phyloP scores from a whole-genome alignment of 139 green algal genomes.

The Ulvella scutata region DNA sequence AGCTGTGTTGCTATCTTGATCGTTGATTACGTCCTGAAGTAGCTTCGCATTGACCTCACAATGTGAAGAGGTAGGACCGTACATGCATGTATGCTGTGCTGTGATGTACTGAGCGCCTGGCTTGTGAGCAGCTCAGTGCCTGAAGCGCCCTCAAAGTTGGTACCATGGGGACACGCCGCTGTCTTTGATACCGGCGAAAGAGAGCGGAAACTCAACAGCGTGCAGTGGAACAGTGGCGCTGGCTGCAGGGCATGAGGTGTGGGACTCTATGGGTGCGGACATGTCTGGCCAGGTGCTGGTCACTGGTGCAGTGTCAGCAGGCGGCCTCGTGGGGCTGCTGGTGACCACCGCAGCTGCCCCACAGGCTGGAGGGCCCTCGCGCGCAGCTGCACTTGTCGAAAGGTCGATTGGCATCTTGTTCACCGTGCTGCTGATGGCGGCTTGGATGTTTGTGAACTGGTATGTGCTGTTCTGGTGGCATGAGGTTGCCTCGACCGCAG shows the following conservation, averaged over 20 bases:
- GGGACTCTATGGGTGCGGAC: not conserved
- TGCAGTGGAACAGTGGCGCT: not conserved
- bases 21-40: not conserved
- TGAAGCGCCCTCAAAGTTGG: not conserved
- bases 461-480: not conserved
- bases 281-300: not conserved
- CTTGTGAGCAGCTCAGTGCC: not conserved
- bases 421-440: not conserved
- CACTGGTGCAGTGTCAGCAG: not conserved
- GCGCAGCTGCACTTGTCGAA: no score
- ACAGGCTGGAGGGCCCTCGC: not conserved
- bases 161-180: not conserved
- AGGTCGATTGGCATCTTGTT: not conserved
- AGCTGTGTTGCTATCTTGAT: not conserved
- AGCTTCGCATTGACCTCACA: not conserved
- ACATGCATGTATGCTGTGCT: not conserved
- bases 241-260: not conserved
- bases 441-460: conserved; percentile 3
- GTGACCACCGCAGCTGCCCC: not conserved
- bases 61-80: not conserved
- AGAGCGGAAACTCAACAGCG: not conserved
- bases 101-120: not conserved
- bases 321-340: not conserved
- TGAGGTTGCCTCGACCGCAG: not conserved
- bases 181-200: no score